Conservation (phyloP, 768 basidiomycete genomes). For the Boletus rex-veris region DNA sequence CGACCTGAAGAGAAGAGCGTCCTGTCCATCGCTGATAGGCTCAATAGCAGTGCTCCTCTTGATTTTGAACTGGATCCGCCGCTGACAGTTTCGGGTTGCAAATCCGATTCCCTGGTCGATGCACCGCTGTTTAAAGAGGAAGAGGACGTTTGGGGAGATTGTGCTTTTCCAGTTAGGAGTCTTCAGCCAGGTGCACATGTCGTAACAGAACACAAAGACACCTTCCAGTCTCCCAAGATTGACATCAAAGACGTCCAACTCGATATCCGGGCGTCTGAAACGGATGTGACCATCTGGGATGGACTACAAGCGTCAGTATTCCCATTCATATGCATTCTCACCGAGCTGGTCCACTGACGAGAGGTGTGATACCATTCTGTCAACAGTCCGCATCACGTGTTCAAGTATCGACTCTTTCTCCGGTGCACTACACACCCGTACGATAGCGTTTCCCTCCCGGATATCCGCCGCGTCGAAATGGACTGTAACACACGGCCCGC, state of each 20-base stretch:
- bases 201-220: not conserved
- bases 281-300: conserved; percentile 28
- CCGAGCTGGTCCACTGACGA: not conserved
- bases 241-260: conserved; percentile 13
- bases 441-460: conserved; percentile 5
- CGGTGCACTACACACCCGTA: conserved; percentile 15
- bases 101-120: not conserved
- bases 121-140: not conserved
- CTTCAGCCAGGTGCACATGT: not conserved
- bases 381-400: conserved; percentile 16
- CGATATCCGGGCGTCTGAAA: conserved; percentile 7
- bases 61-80: not conserved
- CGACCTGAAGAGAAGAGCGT: conserved; percentile 1
- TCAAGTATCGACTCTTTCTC: conserved; percentile 25
- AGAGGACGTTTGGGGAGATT: not conserved
- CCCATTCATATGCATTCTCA: not conserved
- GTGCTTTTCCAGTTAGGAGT: not conserved
- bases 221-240: not conserved
- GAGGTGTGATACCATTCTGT: not conserved
- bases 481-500: conserved; percentile 15
- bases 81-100: not conserved
- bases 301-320: conserved; percentile 17
- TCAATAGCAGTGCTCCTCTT: conserved; percentile 3
- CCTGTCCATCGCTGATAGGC: not conserved
- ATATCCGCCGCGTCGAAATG: conserved; percentile 18